Conservation (phyloP, 345 rosid species). For the Gossypium herbaceum region DNA sequence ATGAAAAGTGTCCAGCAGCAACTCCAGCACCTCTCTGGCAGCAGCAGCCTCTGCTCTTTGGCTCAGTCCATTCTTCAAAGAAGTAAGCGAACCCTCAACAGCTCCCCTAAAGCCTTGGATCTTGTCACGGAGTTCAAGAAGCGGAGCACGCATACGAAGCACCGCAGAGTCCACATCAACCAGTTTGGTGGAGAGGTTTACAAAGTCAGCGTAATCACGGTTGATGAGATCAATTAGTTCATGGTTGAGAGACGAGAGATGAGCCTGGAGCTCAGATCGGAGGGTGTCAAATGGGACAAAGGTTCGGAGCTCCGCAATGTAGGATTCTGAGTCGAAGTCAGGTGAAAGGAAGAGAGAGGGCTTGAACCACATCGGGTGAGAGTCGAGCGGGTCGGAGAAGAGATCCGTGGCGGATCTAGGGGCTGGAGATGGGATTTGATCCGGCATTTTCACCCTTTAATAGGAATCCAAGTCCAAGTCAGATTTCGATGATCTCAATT, state of each 20-base stretch:
- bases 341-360: slow-evolving; percentile 81
- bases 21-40: slow-evolving; percentile 82
- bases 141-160: slow-evolving; percentile 95
- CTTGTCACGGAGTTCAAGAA: slow-evolving; percentile 83
- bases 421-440: slow-evolving; percentile 45
- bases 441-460: slow-evolving; percentile 36
- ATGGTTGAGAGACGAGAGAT: slow-evolving; percentile 84
- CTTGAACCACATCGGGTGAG: slow-evolving; percentile 94
- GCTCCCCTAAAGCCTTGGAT: slow-evolving; percentile 72
- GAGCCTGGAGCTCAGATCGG: slow-evolving; percentile 84
- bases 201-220: slow-evolving; percentile 96
- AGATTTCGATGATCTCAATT: slow-evolving; percentile 3
- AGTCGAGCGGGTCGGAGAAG: slow-evolving; percentile 85
- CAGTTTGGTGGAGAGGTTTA: slow-evolving; percentile 90
- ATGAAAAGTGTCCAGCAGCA: slow-evolving; percentile 86
- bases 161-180: slow-evolving; percentile 91
- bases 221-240: slow-evolving; percentile 96
- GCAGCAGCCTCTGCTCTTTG: slow-evolving; percentile 95
- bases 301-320: slow-evolving; percentile 90
- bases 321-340: slow-evolving; percentile 78
- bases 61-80: slow-evolving; percentile 69
- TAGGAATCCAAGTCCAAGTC: background rate
- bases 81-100: slow-evolving; percentile 62
- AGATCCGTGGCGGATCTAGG: slow-evolving; percentile 83
- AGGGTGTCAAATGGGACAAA: slow-evolving; percentile 94